Percentiles rank a stretch among this genome's conserved stretches.
phyloP scores from a whole-genome alignment of 306 rosid genomes.

The Rosa multiflora region DNA sequence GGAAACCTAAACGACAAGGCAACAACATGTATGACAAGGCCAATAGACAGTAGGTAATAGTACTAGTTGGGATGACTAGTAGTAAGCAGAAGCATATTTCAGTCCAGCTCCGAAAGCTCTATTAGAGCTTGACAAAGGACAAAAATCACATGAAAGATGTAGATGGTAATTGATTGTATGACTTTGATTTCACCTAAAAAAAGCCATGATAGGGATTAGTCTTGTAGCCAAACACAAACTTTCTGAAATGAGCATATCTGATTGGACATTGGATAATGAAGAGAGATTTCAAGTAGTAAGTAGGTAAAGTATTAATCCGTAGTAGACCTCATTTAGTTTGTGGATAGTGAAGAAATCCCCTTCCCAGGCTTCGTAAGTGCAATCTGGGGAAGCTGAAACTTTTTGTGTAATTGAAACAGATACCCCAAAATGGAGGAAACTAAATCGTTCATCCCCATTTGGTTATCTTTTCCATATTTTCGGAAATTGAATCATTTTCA shows the following conservation, averaged over 20 bases:
- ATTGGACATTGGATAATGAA: constrained; percentile 1
- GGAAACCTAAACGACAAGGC: constrained; percentile 32
- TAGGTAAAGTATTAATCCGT: constrained; percentile 12
- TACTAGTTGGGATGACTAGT: constrained; percentile 22
- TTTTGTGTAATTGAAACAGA: neutral
- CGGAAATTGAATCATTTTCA: neutral
- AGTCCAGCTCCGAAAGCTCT: constrained; percentile 31
- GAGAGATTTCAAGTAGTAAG: constrained; percentile 11
- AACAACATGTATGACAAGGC: constrained; percentile 29
- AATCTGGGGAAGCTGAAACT: neutral
- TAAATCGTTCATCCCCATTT: neutral
- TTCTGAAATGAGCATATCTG: constrained; percentile 5
- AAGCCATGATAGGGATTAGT: constrained; percentile 18
- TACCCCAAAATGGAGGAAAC: neutral
- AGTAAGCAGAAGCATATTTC: constrained; percentile 21
- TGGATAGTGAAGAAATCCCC: neutral
- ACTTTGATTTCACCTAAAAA: constrained; percentile 23
- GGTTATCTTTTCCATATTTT: neutral
- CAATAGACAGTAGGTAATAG: neutral
- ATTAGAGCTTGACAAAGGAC: constrained; percentile 23
- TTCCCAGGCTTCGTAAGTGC: neutral
- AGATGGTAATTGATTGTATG: constrained; percentile 11
- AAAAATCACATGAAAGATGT: constrained; percentile 34
- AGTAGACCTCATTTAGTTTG: neutral
- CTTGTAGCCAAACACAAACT: constrained; percentile 15